Percentiles rank a stretch among this genome's conserved stretches.
These are phyloP conservation scores for Candida montana DNA, from an alignment of 805 yeast species.

Conservation along the genomic window DNA sequence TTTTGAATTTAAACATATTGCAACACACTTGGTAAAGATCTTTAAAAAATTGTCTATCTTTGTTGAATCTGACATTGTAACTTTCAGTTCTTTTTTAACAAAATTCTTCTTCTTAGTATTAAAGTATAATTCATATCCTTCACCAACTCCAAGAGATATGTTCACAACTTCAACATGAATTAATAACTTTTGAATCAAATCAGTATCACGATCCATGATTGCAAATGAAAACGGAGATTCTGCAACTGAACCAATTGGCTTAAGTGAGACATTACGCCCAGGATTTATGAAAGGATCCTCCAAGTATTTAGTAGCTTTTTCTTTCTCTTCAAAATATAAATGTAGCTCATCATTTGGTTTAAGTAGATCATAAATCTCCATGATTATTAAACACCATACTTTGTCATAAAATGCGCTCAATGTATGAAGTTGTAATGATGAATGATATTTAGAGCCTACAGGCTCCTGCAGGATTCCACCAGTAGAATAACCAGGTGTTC, in stretches of 20 bases:
- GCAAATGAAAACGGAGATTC: constrained; percentile 21
- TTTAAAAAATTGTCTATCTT: constrained; percentile 23
- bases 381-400: background rate
- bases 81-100: constrained; percentile 1
- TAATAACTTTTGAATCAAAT: constrained; percentile 16
- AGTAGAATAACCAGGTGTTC: background rate
- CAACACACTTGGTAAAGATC: constrained; percentile 23
- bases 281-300: constrained; percentile 12
- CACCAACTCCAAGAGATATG: constrained; percentile 19
- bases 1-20: constrained; percentile 24
- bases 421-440: background rate
- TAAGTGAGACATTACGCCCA: constrained; percentile 13
- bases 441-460: background rate
- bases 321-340: constrained; percentile 10
- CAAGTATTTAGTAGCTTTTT: constrained; percentile 9
- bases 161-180: constrained; percentile 23
- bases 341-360: no score
- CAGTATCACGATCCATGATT: constrained; percentile 16
- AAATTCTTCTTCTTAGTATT: constrained; percentile 14
- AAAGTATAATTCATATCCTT: constrained; percentile 25
- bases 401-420: background rate
- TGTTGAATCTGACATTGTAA: constrained; percentile 19
- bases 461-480: background rate
- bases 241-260: constrained; percentile 23
- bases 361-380: background rate